Conservation (phyloP, 2,329 filamentous ascomycete species). For the Alternaria postmessia region DNA sequence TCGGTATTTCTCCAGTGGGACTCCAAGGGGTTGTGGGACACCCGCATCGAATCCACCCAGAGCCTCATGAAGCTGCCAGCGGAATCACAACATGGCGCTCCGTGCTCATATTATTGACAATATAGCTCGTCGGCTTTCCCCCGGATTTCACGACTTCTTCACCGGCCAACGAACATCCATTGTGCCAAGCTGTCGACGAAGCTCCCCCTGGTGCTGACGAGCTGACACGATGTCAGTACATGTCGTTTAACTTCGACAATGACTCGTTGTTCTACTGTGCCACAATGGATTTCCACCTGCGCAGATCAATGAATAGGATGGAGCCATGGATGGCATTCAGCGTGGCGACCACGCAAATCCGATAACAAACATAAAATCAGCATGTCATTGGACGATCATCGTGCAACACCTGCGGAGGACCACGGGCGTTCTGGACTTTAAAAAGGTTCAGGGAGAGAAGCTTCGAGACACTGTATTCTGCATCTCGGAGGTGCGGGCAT, state of each 20-base stretch:
- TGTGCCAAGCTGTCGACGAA: not conserved
- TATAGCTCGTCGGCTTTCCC: not conserved
- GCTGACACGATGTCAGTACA: not conserved
- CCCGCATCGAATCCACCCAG: conserved; percentile 18
- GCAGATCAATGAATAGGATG: conserved; percentile 9
- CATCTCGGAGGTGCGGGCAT: not conserved
- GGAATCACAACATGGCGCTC: conserved; percentile 7
- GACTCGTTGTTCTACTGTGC: conserved; percentile 12
- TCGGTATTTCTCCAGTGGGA: conserved; percentile 17
- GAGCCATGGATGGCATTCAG: conserved; percentile 4
- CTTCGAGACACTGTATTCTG: conserved; percentile 8
- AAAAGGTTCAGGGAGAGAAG: not conserved
- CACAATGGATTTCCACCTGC: conserved; percentile 6
- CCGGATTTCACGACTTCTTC: not conserved
- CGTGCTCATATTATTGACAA: conserved; percentile 1
- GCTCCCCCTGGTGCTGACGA: not conserved
- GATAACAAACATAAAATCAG: not conserved
- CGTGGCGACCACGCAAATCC: conserved; percentile 4
- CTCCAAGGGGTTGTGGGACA: conserved; percentile 15
- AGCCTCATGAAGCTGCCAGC: conserved; percentile 14
- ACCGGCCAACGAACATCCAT: not conserved
- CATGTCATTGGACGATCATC: not conserved
- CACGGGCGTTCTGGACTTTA: not conserved
- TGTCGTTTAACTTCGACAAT: conserved; percentile 1
- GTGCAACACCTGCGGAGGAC: not conserved